Evolutionary conservation across 108 stramenopile species (phyloP).

Genomic region (Hondaea fermentalgiana): DNA sequence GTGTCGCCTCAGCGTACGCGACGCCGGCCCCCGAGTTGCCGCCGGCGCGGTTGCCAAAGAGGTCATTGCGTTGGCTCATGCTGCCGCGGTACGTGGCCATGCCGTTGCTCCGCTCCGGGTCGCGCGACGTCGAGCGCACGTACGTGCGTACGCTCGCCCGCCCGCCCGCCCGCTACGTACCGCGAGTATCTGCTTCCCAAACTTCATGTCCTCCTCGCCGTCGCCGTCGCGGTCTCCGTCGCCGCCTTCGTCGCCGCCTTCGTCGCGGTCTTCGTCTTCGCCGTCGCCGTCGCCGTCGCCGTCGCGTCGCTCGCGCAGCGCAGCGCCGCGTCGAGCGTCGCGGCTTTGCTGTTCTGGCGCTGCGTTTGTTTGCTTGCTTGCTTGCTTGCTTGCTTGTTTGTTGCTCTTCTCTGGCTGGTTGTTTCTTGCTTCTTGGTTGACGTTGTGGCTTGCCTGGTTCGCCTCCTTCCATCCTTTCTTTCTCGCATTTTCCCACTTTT

Average conservation of each 20-base stretch:
- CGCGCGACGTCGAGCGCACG: not conserved
- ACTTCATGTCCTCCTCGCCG: not conserved
- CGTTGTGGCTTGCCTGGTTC: too few relatives aligned
- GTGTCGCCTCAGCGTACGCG: not conserved
- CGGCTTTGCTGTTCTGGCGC: too few relatives aligned
- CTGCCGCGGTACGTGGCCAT: not conserved
- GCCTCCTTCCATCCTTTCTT: too few relatives aligned
- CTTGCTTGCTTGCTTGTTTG: not conserved
- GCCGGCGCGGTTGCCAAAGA: not conserved
- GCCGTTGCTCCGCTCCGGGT: not conserved
- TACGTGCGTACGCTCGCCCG: not conserved
- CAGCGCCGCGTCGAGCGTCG: too few relatives aligned
- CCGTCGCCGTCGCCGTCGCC: too few relatives aligned
- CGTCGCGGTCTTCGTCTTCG: not conserved
- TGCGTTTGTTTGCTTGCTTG: too few relatives aligned
- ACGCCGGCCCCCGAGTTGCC: not conserved
- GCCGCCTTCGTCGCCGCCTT: not conserved
- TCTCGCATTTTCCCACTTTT: too few relatives aligned
- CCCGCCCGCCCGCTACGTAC: not conserved
- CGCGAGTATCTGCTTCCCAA: slow-evolving; percentile 10
- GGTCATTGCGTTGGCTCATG: not conserved
- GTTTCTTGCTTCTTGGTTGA: too few relatives aligned
- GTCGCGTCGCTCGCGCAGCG: too few relatives aligned
- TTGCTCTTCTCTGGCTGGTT: too few relatives aligned
- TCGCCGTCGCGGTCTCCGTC: not conserved